phyloP scores from a whole-genome alignment of 192 early-diverging fungal genomes.

The Coemansia sp. region DNA sequence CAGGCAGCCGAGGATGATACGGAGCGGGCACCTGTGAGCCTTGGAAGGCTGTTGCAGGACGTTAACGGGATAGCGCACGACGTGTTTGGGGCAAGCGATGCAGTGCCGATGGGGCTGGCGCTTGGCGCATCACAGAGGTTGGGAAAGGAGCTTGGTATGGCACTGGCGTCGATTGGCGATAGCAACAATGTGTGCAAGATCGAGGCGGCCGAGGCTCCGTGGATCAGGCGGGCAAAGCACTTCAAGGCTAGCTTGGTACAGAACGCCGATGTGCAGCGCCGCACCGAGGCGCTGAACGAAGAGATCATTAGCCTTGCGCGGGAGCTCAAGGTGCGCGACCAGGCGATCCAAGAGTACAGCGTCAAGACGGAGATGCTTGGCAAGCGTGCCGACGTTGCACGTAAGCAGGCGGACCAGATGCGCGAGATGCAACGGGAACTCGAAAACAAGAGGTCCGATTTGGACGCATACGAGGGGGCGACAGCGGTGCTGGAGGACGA shows the following conservation, averaged over 20 bases:
- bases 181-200: slow-evolving; percentile 3
- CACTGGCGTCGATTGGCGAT: slow-evolving; percentile 20
- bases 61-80: slow-evolving; percentile 35
- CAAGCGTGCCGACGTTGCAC: slow-evolving; percentile 68
- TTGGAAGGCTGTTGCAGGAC: slow-evolving; percentile 18
- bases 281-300: slow-evolving; percentile 70
- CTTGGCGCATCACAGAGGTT: slow-evolving; percentile 23
- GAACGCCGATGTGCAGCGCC: slow-evolving; percentile 76
- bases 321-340: slow-evolving; percentile 79
- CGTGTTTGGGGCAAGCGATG: slow-evolving; percentile 31
- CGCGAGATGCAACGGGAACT: slow-evolving; percentile 61
- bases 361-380: slow-evolving; percentile 82
- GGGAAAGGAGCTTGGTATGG: slow-evolving; percentile 18
- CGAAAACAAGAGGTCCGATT: slow-evolving; percentile 59
- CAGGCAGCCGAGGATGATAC: neutral
- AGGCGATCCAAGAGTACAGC: slow-evolving; percentile 69
- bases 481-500: slow-evolving; percentile 69
- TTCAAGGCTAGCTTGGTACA: slow-evolving; percentile 78
- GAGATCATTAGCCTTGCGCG: slow-evolving; percentile 79
- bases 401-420: slow-evolving; percentile 67
- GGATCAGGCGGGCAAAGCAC: slow-evolving; percentile 74
- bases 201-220: slow-evolving; percentile 59
- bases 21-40: neutral
- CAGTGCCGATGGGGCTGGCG: slow-evolving; percentile 18
- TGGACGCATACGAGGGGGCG: slow-evolving; percentile 70